A percentile compares a stretch with the other conserved stretches of the same genome.
Conservation (phyloP, 169 alveolate species). For the Perkinsus olseni region DNA sequence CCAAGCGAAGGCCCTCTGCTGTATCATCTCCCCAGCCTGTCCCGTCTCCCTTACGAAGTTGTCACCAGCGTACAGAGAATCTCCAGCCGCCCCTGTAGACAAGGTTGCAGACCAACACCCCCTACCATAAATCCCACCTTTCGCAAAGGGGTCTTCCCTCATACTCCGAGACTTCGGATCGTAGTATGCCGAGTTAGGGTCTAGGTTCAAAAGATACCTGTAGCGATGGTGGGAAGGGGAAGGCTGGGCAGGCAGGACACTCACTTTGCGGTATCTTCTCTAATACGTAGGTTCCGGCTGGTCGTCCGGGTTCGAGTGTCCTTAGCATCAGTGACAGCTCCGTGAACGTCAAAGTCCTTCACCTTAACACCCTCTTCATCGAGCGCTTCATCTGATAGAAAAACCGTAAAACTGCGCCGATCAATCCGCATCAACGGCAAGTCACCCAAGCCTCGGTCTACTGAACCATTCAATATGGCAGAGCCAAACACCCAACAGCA, state of each 20-base stretch:
- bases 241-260: too few species aligned
- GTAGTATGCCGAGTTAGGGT: constrained; percentile 85
- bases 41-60: constrained; percentile 61
- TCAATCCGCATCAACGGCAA: too few species aligned
- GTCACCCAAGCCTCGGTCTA: too few species aligned
- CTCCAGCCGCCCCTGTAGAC: constrained; percentile 36
- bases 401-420: too few species aligned
- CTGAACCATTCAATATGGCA: too few species aligned
- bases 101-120: constrained; percentile 29
- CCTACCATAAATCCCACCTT: too few species aligned
- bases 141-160: constrained; percentile 78
- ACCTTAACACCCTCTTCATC: constrained; percentile 41
- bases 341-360: constrained; percentile 31
- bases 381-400: background rate
- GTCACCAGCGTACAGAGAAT: constrained; percentile 71
- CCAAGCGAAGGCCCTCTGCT: too few species aligned
- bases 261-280: constrained; percentile 91
- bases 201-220: constrained; percentile 78
- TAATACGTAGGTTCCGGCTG: constrained; percentile 81
- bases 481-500: too few species aligned
- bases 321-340: constrained; percentile 45
- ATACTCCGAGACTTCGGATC: constrained; percentile 86
- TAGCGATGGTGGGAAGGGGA: too few species aligned
- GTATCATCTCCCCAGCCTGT: constrained; percentile 51
- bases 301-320: constrained; percentile 66